Evolutionary conservation across 179 eudicot genomes (phyloP).

Genomic region (Spinacia oleracea): DNA sequence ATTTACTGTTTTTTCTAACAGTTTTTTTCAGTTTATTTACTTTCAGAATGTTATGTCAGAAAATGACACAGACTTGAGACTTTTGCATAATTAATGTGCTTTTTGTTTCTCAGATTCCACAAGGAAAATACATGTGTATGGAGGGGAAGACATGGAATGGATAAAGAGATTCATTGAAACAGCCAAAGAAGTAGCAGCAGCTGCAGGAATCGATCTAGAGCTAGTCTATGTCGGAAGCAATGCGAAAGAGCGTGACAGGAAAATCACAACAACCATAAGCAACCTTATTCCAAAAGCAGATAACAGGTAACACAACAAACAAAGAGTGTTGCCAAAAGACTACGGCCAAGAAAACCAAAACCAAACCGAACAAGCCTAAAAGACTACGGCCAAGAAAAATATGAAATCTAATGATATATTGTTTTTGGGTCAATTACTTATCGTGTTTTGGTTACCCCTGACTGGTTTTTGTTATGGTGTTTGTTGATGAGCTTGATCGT

Average conservation of each 20-base stretch:
- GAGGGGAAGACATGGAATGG: conserved; percentile 81
- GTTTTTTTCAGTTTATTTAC: background rate
- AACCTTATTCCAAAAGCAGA: too few species aligned
- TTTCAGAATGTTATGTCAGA: background rate
- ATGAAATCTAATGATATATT: too few species aligned
- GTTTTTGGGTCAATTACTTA: too few species aligned
- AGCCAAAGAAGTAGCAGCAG: conserved; percentile 37
- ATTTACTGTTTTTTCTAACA: background rate
- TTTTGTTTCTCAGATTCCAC: conserved; percentile 37
- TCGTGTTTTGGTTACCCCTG: too few species aligned
- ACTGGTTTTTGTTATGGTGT: too few species aligned
- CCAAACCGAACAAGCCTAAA: too few species aligned
- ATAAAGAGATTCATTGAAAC: conserved; percentile 44
- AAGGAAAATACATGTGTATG: conserved; percentile 62
- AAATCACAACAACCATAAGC: conserved; percentile 32
- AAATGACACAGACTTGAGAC: background rate
- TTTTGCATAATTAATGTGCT: background rate
- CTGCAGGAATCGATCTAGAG: conserved; percentile 46
- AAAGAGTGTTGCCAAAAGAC: too few species aligned
- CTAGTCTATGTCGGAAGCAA: conserved; percentile 73
- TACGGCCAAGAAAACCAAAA: too few species aligned
- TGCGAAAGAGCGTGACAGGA: conserved; percentile 43
- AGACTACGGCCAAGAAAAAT: too few species aligned
- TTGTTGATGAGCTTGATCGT: too few species aligned
- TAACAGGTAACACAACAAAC: too few species aligned